Percentiles rank a stretch among this genome's conserved stretches.
These are phyloP conservation scores for Polytrichum formosum DNA, from an alignment of 225 moss, liverwort and hornwort species.

Conservation along the genomic window DNA sequence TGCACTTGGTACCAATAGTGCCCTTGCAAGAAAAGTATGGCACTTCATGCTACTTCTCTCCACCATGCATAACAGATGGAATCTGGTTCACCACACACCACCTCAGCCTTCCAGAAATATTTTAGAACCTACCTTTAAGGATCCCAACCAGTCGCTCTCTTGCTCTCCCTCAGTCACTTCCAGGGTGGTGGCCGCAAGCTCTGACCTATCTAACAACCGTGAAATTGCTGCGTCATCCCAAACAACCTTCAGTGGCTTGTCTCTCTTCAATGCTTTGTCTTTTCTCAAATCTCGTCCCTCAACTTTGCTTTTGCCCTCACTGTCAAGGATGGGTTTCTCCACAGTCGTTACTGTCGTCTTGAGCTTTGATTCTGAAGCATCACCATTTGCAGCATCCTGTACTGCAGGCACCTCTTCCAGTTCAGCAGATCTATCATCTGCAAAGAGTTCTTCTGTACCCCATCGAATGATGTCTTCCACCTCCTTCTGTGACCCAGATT, in stretches of 20 bases:
- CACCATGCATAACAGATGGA: not conserved
- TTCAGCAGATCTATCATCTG: slow-evolving; percentile 27
- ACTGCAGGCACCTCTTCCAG: slow-evolving; percentile 23
- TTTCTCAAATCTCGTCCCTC: slow-evolving; percentile 27
- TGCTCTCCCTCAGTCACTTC: slow-evolving; percentile 56
- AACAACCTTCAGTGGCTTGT: slow-evolving; percentile 34
- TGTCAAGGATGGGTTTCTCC: not conserved
- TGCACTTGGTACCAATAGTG: no score
- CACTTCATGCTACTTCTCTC: not conserved
- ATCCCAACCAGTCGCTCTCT: slow-evolving; percentile 56
- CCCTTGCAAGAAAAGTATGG: no score
- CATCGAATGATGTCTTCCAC: slow-evolving; percentile 75
- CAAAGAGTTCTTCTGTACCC: slow-evolving; percentile 84
- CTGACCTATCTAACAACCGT: slow-evolving; percentile 71
- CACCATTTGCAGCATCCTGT: slow-evolving; percentile 13
- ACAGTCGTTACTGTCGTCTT: slow-evolving; percentile 11
- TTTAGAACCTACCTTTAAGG: slow-evolving; percentile 55
- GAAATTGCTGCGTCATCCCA: slow-evolving; percentile 82
- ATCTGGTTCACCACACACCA: not conserved
- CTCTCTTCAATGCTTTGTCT: slow-evolving; percentile 34
- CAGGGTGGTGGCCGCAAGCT: slow-evolving; percentile 33
- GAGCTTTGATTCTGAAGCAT: slow-evolving; percentile 28
- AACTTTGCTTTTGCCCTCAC: slow-evolving; percentile 13
- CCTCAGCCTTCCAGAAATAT: no score
- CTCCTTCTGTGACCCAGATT: slow-evolving; percentile 73